Base-by-base conservation (phyloP, 2,329 filamentous ascomycete genomes). In the Phaeosphaeriaceae sp. region DNA sequence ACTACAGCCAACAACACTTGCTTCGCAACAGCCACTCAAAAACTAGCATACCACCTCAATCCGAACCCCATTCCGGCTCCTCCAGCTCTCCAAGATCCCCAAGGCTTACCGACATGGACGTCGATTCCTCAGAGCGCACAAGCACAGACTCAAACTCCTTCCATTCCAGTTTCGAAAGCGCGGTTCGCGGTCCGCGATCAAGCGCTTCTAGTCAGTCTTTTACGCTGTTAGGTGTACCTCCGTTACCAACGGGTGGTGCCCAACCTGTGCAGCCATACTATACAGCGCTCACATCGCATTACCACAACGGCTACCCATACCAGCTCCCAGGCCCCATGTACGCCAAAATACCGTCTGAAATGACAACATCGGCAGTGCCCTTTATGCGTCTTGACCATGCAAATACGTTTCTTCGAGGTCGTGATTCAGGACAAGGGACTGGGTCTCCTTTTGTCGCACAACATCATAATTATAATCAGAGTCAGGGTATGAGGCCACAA, bases 1-100 rank as follows among this genome's bases (percentile, higher is more conserved):
- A 51, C 12, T 34, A 40, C 7, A 60, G 49, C 37, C 56, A 63
- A n/a, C 60, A 65, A 6, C 52, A 59, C 7, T 11, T 60, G 2
- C 46, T 60, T 3, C 36, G 51, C 16, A 54, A 63, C 32, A 60
- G 42, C 43, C 46, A 43, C 3, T 50, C 56, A 4, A 46, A 52
- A 16, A 53, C 41, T 32, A 49, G 16, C 7, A 35, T 47, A 16
- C 46, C 42, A 8, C 28, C 32, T 18, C 39, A 35, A 1, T n/a
- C 46, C 18, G 52, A 54, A 23, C 45, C 42, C 7, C 46, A 42
- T 35, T 21, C 51, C 28, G 61, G 51, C 37, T 3, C 52, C 11
- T 45, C 39, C 3, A 41, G 38, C 5, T 50, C 43, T 13, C 34
- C 15, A 6, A 23, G 30, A 34, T 35, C 46, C n/a, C 29, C 35